A percentile compares a stretch with the other conserved stretches of the same genome.
Evolutionary conservation across 2,329 filamentous ascomycete genomes (phyloP).

Genomic region (Ilyonectria destructans): DNA sequence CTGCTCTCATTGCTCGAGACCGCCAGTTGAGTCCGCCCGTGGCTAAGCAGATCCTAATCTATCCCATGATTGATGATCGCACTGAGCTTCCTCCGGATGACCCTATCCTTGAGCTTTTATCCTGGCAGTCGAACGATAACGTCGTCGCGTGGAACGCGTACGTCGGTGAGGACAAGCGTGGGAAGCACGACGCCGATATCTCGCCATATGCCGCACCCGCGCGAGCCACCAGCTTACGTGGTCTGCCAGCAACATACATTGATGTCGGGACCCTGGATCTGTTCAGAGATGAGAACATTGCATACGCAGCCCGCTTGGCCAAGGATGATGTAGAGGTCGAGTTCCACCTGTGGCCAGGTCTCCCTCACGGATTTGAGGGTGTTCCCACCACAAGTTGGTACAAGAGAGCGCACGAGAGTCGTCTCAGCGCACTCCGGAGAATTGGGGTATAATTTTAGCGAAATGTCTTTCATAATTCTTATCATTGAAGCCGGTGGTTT

Average conservation of each 20-base stretch:
- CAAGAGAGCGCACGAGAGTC: background rate
- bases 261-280: conserved; percentile 16
- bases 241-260: conserved; percentile 7
- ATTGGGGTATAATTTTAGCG: background rate
- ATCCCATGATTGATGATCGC: conserved; percentile 56
- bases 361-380: conserved; percentile 8
- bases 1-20: conserved; percentile 60
- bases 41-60: conserved; percentile 53
- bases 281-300: conserved; percentile 6
- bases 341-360: conserved; percentile 16
- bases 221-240: conserved; percentile 5
- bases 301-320: background rate
- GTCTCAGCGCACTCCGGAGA: background rate
- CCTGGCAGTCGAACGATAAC: conserved; percentile 7
- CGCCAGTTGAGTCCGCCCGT: conserved; percentile 45
- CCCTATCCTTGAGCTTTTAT: conserved; percentile 9
- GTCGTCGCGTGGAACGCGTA: conserved; percentile 1
- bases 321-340: conserved; percentile 8
- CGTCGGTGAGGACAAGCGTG: conserved; percentile 4
- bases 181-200: conserved; percentile 5
- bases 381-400: background rate
- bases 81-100: conserved; percentile 30
- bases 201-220: conserved; percentile 19
- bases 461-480: background rate
- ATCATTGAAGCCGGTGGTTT: background rate